Evolutionary conservation across 345 rosid genomes (phyloP).

Genomic region (Eucalyptus erythrocorys): DNA sequence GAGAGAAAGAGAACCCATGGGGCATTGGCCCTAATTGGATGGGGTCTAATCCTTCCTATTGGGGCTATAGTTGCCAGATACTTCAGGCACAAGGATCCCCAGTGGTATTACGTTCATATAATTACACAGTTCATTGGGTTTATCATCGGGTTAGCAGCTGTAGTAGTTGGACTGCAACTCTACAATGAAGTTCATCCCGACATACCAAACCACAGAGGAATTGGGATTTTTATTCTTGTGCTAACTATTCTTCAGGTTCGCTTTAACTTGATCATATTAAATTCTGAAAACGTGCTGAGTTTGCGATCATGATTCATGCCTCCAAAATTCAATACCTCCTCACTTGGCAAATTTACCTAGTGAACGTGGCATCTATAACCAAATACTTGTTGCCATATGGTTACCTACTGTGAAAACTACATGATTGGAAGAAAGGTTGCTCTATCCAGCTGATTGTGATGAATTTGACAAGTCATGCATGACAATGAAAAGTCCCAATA

Average conservation of each 20-base stretch:
- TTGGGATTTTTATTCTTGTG: constrained; percentile 63
- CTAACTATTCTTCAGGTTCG: constrained; percentile 79
- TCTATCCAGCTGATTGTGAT: neutral
- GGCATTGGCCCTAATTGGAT: constrained; percentile 48
- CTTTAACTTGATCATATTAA: neutral
- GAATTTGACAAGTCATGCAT: neutral
- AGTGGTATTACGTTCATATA: constrained; percentile 79
- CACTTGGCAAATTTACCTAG: neutral
- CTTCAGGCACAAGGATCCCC: constrained; percentile 74
- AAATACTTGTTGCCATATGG: neutral
- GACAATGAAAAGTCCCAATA: neutral
- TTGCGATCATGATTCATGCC: neutral
- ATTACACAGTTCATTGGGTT: constrained; percentile 58
- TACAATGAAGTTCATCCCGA: constrained; percentile 32
- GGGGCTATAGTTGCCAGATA: constrained; percentile 80
- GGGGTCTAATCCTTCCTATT: constrained; percentile 72
- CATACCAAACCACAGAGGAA: constrained; percentile 63
- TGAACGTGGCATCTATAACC: neutral
- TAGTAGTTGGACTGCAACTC: constrained; percentile 58
- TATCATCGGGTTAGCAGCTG: constrained; percentile 46
- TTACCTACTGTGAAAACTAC: neutral
- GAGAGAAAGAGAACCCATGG: constrained; percentile 65
- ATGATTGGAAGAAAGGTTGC: neutral
- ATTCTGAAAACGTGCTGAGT: neutral
- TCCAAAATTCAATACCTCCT: neutral